phyloP scores from a whole-genome alignment of 1,284 basidiomycete genomes.

The Malassezia restricta region DNA sequence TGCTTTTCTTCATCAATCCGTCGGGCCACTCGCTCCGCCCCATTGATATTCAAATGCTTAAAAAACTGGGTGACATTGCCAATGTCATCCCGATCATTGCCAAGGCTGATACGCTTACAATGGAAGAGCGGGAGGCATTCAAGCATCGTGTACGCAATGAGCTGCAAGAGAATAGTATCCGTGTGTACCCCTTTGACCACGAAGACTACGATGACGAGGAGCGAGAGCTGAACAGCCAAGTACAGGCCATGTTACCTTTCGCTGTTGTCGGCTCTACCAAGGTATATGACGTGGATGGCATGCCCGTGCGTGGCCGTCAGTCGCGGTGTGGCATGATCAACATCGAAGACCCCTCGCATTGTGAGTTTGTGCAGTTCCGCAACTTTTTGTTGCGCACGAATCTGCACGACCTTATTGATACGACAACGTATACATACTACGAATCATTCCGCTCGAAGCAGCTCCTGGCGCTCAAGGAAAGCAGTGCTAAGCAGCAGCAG shows the following conservation, averaged over 20 bases:
- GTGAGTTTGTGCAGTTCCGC: slow-evolving; percentile 92
- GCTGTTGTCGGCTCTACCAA: slow-evolving; percentile 91
- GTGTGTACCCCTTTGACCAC: slow-evolving; percentile 89
- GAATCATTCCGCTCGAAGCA: slow-evolving; percentile 99
- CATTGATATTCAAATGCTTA: slow-evolving; percentile 96
- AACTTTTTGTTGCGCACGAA: slow-evolving; percentile 86
- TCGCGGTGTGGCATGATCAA: slow-evolving; percentile 97
- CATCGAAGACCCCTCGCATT: slow-evolving; percentile 80
- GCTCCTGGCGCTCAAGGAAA: slow-evolving; percentile 76
- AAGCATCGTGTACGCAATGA: slow-evolving; percentile 70
- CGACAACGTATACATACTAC: slow-evolving; percentile 95
- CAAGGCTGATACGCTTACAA: slow-evolving; percentile 87
- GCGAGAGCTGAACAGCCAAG: slow-evolving; percentile 73
- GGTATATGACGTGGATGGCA: slow-evolving; percentile 86
- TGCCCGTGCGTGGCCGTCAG: slow-evolving; percentile 85
- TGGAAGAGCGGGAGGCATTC: slow-evolving; percentile 69
- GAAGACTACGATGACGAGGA: slow-evolving; percentile 89
- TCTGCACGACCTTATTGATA: slow-evolving; percentile 95
- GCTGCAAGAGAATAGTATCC: slow-evolving; percentile 81
- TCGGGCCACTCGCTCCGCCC: slow-evolving; percentile 39
- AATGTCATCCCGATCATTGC: slow-evolving; percentile 98
- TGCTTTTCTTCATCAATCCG: slow-evolving; percentile 86
- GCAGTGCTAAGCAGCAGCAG: slow-evolving; percentile 43
- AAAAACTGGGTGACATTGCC: slow-evolving; percentile 94
- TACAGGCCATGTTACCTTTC: slow-evolving; percentile 82